phyloP scores from a whole-genome alignment of 2,329 filamentous ascomycete species.

The Macrophomina tecta region DNA sequence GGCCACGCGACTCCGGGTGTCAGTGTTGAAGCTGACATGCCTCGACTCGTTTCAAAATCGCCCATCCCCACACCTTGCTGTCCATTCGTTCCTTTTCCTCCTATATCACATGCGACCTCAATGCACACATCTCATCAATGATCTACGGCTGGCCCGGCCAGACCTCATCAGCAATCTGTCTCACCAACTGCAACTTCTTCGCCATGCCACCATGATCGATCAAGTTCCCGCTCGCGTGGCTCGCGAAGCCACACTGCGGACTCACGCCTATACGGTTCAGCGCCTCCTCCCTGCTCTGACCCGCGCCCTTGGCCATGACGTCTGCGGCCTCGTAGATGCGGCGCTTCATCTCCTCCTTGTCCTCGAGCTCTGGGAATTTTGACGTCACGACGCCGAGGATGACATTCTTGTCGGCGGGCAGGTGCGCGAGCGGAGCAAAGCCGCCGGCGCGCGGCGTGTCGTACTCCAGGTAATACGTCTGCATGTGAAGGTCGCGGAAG shows the following conservation, averaged over 20 bases:
- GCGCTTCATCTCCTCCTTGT: slow-evolving; percentile 50
- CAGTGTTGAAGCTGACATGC: slow-evolving; percentile 25
- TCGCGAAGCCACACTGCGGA: slow-evolving; percentile 56
- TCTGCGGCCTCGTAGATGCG: slow-evolving; percentile 58
- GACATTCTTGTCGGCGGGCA: slow-evolving; percentile 51
- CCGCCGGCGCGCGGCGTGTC: slow-evolving; percentile 52
- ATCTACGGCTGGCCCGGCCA: slow-evolving; percentile 64
- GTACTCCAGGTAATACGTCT: slow-evolving; percentile 46
- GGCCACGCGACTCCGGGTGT: slow-evolving; percentile 9
- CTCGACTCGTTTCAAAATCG: slow-evolving; percentile 3
- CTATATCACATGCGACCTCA: not conserved
- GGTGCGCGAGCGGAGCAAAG: slow-evolving; percentile 49
- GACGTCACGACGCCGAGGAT: slow-evolving; percentile 50
- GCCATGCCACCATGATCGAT: slow-evolving; percentile 71
- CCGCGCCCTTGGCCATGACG: slow-evolving; percentile 69
- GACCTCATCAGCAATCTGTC: slow-evolving; percentile 72
- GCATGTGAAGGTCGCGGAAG: slow-evolving; percentile 38
- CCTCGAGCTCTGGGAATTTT: slow-evolving; percentile 51
- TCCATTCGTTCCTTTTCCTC: not conserved
- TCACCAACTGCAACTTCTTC: slow-evolving; percentile 72
- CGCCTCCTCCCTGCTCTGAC: slow-evolving; percentile 67
- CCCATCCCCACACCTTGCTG: not conserved
- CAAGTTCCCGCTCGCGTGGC: slow-evolving; percentile 73
- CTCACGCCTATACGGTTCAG: slow-evolving; percentile 62
- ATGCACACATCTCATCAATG: not conserved